Evolutionary conservation across 2,329 filamentous ascomycete genomes (phyloP), one percentile per base, ranked within the genome.

Genomic region (Penicillium rolfsii): DNA sequence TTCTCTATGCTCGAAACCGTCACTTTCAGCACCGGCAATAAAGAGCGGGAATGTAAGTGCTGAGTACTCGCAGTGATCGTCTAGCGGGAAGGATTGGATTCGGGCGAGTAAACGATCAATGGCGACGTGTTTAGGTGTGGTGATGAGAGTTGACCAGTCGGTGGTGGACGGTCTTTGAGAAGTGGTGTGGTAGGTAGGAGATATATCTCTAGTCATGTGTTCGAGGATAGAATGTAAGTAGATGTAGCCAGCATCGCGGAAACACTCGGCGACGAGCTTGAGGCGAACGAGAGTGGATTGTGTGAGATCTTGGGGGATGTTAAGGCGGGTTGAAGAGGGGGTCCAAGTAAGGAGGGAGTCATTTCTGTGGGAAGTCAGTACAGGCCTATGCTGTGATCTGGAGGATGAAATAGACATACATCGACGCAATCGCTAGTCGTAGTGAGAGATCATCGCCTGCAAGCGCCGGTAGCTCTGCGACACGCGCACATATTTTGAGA

Each of bases 21-120:
- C 64, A 46, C 66, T 72, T 35, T 76, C 75, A 43, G 74, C 75
- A 0, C 75, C 75, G 0, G 70, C 68, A 5, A 77, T 76, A 52
- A 77, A 76, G 1, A 77, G 61, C 19, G 75, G 75, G 55, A 77
- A 77, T 3, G 75, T 76, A 1, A 77, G 70, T 1, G 73, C 75
- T 0, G 75, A 77, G 40, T 70, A 76, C 53, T 77, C 75, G 62
- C 73, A 75, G 43, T 76, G 70, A 16, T 69, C 65, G 28, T 75
- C 73, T 5, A 76, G 67, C 4, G 72, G 68, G 11, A 68, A 67
- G 0, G 64, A 62, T 43, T 64, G 61, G 5, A 77, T 61, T 9
- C 72, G 65, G 4, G 52, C 19, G 4, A 77, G 64, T 26, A 74
- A 72, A 28, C 67, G 62, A 16, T 68, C 65, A 7, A 77, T 48